phyloP scores from a whole-genome alignment of 306 rosid genomes.

The Cicer judaicum region DNA sequence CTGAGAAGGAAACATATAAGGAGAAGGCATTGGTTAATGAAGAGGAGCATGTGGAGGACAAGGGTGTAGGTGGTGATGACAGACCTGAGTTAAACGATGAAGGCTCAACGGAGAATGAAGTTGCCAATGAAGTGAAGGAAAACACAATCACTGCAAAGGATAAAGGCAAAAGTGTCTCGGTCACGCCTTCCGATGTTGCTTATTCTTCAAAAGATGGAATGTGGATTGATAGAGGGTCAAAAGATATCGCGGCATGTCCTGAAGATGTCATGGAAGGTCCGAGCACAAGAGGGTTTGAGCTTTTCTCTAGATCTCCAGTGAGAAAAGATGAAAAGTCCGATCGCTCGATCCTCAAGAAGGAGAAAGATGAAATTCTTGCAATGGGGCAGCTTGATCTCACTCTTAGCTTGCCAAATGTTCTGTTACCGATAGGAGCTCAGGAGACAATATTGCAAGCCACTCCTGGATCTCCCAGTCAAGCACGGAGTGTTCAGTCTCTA shows the following conservation, averaged over 20 bases:
- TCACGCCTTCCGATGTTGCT: slow-evolving; percentile 48
- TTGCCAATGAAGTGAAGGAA: slow-evolving; percentile 42
- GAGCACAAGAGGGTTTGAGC: slow-evolving; percentile 83
- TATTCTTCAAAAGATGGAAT: slow-evolving; percentile 58
- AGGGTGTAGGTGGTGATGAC: slow-evolving; percentile 54
- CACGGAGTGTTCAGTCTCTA: slow-evolving; percentile 83
- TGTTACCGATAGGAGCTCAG: slow-evolving; percentile 84
- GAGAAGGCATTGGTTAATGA: slow-evolving; percentile 48
- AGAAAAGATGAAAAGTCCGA: slow-evolving; percentile 66
- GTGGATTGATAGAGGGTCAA: slow-evolving; percentile 64
- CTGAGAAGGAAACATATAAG: slow-evolving; percentile 36
- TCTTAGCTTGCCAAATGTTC: slow-evolving; percentile 91
- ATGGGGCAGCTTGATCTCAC: slow-evolving; percentile 88
- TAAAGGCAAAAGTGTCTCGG: slow-evolving; percentile 81
- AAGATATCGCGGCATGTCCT: slow-evolving; percentile 52
- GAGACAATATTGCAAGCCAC: slow-evolving; percentile 55
- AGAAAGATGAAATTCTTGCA: slow-evolving; percentile 60
- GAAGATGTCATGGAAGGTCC: slow-evolving; percentile 81
- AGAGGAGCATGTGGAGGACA: slow-evolving; percentile 49
- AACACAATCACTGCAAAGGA: slow-evolving; percentile 61
- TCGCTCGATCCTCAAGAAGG: slow-evolving; percentile 52
- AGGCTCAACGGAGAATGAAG: slow-evolving; percentile 53
- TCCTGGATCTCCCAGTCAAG: slow-evolving; percentile 90
- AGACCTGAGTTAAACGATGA: slow-evolving; percentile 52
- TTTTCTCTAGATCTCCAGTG: slow-evolving; percentile 85